phyloP scores from a whole-genome alignment of 2,329 filamentous ascomycete species.

The Fusarium luffae region DNA sequence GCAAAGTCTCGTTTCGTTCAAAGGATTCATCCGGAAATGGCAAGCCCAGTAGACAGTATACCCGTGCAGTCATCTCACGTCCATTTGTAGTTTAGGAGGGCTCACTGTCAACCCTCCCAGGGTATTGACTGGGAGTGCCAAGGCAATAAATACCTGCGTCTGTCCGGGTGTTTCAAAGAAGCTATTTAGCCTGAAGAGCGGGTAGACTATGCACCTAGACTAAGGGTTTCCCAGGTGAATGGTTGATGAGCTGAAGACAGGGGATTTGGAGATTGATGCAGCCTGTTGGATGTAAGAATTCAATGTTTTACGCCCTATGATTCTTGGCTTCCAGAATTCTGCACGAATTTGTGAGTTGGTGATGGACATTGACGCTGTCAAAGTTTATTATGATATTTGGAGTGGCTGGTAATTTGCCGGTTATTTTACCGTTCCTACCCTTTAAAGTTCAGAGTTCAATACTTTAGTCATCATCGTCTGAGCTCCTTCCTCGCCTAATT shows the following conservation, averaged over 20 bases:
- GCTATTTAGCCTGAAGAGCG: conserved; percentile 23
- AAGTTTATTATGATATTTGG: too few relatives aligned
- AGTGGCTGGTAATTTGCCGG: not conserved
- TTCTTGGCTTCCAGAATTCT: conserved; percentile 6
- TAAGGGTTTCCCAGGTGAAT: conserved; percentile 11
- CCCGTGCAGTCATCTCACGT: conserved; percentile 10
- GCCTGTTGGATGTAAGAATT: not conserved
- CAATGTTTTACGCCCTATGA: not conserved
- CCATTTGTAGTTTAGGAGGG: conserved; percentile 7
- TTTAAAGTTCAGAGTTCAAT: not conserved
- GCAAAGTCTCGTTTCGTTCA: not conserved
- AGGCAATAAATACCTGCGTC: not conserved
- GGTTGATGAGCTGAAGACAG: conserved; percentile 23
- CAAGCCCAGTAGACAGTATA: not conserved
- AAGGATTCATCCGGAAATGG: conserved; percentile 24
- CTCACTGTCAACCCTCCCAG: conserved; percentile 25
- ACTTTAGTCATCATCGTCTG: not conserved
- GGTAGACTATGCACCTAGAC: conserved; percentile 2
- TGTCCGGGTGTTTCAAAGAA: not conserved
- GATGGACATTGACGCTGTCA: too few relatives aligned
- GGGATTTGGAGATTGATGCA: not conserved
- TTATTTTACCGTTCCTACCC: not conserved
- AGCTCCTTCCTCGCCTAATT: not conserved
- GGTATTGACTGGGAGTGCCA: conserved; percentile 4
- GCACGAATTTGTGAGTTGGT: not conserved